These are phyloP conservation scores for Pinguiococcus pyrenoidosus DNA, from an alignment of 108 stramenopile species.

Conservation along the genomic window DNA sequence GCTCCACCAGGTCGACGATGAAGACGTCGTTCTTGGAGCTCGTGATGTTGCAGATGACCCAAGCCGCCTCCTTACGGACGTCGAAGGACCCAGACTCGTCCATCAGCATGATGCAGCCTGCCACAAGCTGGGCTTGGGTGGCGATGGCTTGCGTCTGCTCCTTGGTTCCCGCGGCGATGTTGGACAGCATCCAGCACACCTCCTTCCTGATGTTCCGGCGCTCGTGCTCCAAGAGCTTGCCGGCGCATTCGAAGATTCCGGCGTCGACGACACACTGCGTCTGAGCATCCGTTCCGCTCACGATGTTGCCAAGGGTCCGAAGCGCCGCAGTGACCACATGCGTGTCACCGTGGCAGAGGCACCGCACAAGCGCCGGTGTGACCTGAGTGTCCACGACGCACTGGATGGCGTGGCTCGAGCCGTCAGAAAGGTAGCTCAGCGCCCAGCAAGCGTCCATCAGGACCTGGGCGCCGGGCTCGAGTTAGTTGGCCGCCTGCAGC, in stretches of 20 bases:
- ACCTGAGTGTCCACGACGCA: slow-evolving; percentile 45
- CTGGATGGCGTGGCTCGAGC: slow-evolving; percentile 61
- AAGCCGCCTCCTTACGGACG: slow-evolving; percentile 74
- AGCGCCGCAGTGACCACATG: slow-evolving; percentile 58
- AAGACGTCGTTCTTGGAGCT: slow-evolving; percentile 39
- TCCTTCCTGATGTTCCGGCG: slow-evolving; percentile 67
- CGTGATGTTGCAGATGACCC: slow-evolving; percentile 62
- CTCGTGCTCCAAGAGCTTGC: slow-evolving; percentile 17
- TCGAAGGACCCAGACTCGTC: slow-evolving; percentile 58
- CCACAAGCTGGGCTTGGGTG: slow-evolving; percentile 26
- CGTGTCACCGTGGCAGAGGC: slow-evolving; percentile 29
- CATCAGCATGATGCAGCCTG: slow-evolving; percentile 38
- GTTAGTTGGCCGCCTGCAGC: no score
- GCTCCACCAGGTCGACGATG: slow-evolving; percentile 46
- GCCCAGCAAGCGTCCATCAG: slow-evolving; percentile 71
- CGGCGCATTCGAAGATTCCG: slow-evolving; percentile 34
- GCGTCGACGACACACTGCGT: slow-evolving; percentile 68
- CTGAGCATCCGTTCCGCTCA: slow-evolving; percentile 64
- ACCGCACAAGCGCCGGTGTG: slow-evolving; percentile 27
- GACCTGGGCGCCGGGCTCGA: no score
- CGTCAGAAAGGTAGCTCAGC: slow-evolving; percentile 70
- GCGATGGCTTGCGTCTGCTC: slow-evolving; percentile 47
- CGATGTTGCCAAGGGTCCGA: slow-evolving; percentile 80
- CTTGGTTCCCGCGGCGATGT: slow-evolving; percentile 76
- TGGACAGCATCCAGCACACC: slow-evolving; percentile 65